These are phyloP conservation scores for Cornus florida DNA, from an alignment of 148 eudicot genomes.

Conservation along the genomic window DNA sequence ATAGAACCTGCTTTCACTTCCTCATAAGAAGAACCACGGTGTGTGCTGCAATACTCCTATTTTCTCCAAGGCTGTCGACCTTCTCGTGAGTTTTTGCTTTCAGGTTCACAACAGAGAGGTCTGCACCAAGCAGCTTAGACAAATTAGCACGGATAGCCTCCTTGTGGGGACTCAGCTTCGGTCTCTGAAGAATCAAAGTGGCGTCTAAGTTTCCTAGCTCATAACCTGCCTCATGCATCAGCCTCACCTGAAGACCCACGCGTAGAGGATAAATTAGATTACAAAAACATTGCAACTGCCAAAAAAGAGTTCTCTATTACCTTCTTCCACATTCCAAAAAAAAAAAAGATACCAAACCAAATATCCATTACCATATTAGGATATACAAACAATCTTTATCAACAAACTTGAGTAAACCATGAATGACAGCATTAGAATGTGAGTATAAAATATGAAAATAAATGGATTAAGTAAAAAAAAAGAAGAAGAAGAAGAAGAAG, in stretches of 20 bases:
- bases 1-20: conserved; percentile 33
- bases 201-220: conserved; percentile 93
- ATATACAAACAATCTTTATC: not conserved
- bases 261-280: conserved; percentile 2
- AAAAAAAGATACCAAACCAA: not conserved
- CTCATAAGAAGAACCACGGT: conserved; percentile 84
- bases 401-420: not conserved
- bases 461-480: not conserved
- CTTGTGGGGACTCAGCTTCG: conserved; percentile 90
- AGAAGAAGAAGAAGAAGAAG: too few species aligned
- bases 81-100: conserved; percentile 98
- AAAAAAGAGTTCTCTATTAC: not conserved
- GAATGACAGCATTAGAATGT: too few species aligned
- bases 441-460: not conserved
- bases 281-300: not conserved
- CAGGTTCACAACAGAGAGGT: conserved; percentile 75
- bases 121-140: conserved; percentile 79
- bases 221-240: conserved; percentile 95
- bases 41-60: conserved; percentile 95
- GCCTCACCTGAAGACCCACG: conserved; percentile 60
- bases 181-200: conserved; percentile 87
- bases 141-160: conserved; percentile 73
- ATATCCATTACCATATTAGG: not conserved
- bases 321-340: not conserved
- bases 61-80: conserved; percentile 97